Percentiles rank a stretch among this genome's conserved stretches.
Evolutionary conservation across 2,329 filamentous ascomycete genomes (phyloP).

Genomic region (Xylaria hypoxylon): DNA sequence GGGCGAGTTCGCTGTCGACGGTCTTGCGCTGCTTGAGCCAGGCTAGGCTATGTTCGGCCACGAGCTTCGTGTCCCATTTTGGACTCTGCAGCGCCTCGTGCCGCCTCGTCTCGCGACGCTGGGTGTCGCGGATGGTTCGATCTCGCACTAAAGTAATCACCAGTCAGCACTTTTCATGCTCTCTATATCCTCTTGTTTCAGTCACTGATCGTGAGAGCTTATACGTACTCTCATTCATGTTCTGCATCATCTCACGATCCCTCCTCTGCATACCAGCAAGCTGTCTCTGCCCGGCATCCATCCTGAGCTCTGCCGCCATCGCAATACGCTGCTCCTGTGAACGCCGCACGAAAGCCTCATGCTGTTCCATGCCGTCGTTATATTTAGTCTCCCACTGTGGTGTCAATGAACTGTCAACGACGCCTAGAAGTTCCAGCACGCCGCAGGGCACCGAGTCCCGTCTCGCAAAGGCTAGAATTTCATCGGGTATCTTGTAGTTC

Average conservation of each 20-base stretch:
- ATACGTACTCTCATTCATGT: constrained; percentile 61
- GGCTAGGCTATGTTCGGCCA: constrained; percentile 58
- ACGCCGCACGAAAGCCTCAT: constrained; percentile 54
- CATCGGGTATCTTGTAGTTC: constrained; percentile 69
- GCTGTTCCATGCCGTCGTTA: constrained; percentile 52
- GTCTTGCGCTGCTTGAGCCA: constrained; percentile 56
- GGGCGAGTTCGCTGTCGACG: constrained; percentile 44
- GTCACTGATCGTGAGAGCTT: too few species aligned
- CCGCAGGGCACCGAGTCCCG: constrained; percentile 69
- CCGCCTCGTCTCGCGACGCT: constrained; percentile 59
- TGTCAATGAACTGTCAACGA: constrained; percentile 63
- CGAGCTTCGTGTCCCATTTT: constrained; percentile 62
- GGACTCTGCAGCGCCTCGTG: constrained; percentile 66
- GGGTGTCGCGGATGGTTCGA: constrained; percentile 52
- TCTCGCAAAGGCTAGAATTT: constrained; percentile 62
- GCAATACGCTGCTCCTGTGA: constrained; percentile 56
- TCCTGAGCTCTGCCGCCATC: constrained; percentile 57
- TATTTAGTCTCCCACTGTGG: constrained; percentile 65
- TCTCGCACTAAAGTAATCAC: constrained; percentile 55
- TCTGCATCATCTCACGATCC: constrained; percentile 57
- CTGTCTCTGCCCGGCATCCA: constrained; percentile 58
- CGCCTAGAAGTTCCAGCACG: constrained; percentile 65
- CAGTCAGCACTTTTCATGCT: constrained; percentile 2
- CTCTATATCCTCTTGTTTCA: too few species aligned
- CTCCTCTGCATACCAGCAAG: constrained; percentile 57